phyloP scores from a whole-genome alignment of 768 basidiomycete genomes.

The Thelephora ganbajun region DNA sequence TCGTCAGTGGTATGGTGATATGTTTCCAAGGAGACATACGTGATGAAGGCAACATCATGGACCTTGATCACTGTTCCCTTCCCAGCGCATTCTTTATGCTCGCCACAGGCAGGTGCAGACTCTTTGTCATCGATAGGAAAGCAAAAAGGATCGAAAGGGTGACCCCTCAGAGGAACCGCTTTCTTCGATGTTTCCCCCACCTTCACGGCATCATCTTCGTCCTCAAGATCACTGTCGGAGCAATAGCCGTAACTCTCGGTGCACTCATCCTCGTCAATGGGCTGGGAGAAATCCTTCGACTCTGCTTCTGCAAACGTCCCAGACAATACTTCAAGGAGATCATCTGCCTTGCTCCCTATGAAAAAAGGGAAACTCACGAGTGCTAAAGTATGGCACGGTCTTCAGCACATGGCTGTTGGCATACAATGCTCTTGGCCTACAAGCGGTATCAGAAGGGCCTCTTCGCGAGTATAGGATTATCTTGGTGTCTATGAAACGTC shows the following conservation, averaged over 20 bases:
- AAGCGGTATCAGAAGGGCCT: not conserved
- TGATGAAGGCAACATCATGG: not conserved
- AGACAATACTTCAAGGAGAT: not conserved
- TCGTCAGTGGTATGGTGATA: not conserved
- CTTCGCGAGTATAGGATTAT: not conserved
- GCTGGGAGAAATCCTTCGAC: not conserved
- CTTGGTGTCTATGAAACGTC: not conserved
- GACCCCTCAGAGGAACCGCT: not conserved
- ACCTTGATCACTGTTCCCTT: not conserved
- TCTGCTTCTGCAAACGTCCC: not conserved
- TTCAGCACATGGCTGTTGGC: conserved; percentile 1
- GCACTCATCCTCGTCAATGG: not conserved
- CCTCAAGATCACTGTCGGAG: conserved; percentile 6
- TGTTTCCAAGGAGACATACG: not conserved
- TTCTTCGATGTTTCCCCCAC: not conserved
- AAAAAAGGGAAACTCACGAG: not conserved
- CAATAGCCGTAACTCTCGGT: conserved; percentile 1
- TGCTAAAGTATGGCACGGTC: not conserved
- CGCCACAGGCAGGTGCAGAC: too few relatives aligned
- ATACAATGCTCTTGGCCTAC: not conserved
- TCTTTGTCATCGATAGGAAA: too few relatives aligned
- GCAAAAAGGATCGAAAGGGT: not conserved
- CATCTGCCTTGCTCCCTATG: not conserved
- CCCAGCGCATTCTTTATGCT: too few relatives aligned
- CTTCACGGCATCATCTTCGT: not conserved